phyloP scores from a whole-genome alignment of 176 grass and related monocot species.

The Pontederia crassipes region DNA sequence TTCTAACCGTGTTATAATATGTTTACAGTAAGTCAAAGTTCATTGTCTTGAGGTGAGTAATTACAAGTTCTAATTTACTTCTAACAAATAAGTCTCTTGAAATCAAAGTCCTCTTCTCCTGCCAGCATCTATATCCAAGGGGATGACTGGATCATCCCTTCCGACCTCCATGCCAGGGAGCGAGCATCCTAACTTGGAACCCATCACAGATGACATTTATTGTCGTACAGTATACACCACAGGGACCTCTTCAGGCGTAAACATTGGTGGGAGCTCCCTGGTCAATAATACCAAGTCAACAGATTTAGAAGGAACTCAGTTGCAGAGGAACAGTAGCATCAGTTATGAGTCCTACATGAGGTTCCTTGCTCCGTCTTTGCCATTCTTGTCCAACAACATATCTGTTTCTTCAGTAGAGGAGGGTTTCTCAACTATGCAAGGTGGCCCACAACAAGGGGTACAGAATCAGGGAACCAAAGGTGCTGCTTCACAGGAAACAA shows the following conservation, averaged over 20 bases:
- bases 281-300: slow-evolving; percentile 77
- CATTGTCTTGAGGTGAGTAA: no score
- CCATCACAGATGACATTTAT: slow-evolving; percentile 38
- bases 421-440: slow-evolving; percentile 68
- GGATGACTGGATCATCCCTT: no score
- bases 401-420: slow-evolving; percentile 82
- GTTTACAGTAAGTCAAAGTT: no score
- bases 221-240: slow-evolving; percentile 30
- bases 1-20: no score
- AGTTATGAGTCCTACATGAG: slow-evolving; percentile 75
- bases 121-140: no score
- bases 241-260: slow-evolving; percentile 61
- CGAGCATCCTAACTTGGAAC: slow-evolving; percentile 27
- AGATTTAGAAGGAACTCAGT: slow-evolving; percentile 51
- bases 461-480: slow-evolving; percentile 59
- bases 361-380: slow-evolving; percentile 83
- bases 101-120: no score
- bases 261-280: slow-evolving; percentile 73
- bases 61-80: no score
- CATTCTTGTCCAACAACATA: slow-evolving; percentile 94
- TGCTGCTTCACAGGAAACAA: slow-evolving; percentile 58
- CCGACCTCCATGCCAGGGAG: slow-evolving; percentile 29
- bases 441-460: slow-evolving; percentile 53
- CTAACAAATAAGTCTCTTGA: no score
- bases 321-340: slow-evolving; percentile 71